Conservation (phyloP, 495 filamentous ascomycete genomes). For the Aspergillus olivimuriae region DNA sequence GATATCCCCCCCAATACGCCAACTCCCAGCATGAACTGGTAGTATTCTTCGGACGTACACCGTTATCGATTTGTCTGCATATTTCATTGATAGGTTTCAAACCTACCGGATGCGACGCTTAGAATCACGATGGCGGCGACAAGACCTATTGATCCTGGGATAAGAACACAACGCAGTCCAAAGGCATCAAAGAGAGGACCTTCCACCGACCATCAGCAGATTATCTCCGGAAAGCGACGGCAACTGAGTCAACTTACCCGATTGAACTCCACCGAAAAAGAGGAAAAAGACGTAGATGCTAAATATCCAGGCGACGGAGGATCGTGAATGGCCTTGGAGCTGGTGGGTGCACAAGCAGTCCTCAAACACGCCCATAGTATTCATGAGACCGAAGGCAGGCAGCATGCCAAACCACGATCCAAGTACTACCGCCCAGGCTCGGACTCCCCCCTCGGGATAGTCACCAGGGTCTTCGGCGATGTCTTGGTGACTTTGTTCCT, state of each 20-base stretch:
- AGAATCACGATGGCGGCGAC: slow-evolving; percentile 32
- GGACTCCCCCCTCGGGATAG: slow-evolving; percentile 60
- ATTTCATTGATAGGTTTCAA: slow-evolving; percentile 17
- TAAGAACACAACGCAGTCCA: slow-evolving; percentile 15
- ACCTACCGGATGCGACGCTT: slow-evolving; percentile 41
- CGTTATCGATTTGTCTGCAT: too few species aligned
- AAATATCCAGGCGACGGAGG: slow-evolving; percentile 69
- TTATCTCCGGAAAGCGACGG: too few species aligned
- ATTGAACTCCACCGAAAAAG: slow-evolving; percentile 42
- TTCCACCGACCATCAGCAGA: slow-evolving; percentile 1
- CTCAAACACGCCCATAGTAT: slow-evolving; percentile 60
- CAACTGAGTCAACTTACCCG: slow-evolving; percentile 13
- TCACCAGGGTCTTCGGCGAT: not conserved
- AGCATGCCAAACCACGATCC: slow-evolving; percentile 60
- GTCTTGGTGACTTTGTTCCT: too few species aligned
- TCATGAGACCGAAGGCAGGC: slow-evolving; percentile 60
- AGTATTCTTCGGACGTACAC: too few species aligned
- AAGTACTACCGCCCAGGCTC: slow-evolving; percentile 60
- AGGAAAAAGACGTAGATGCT: slow-evolving; percentile 58
- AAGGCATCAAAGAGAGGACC: slow-evolving; percentile 29
- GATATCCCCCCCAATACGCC: slow-evolving; percentile 31
- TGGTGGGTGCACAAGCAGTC: slow-evolving; percentile 47
- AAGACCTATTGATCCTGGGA: slow-evolving; percentile 25
- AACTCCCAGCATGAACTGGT: slow-evolving; percentile 37
- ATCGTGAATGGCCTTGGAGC: slow-evolving; percentile 46